These are phyloP conservation scores for Pogostemon cablin DNA, from an alignment of 257 asterid species.

Conservation along the genomic window DNA sequence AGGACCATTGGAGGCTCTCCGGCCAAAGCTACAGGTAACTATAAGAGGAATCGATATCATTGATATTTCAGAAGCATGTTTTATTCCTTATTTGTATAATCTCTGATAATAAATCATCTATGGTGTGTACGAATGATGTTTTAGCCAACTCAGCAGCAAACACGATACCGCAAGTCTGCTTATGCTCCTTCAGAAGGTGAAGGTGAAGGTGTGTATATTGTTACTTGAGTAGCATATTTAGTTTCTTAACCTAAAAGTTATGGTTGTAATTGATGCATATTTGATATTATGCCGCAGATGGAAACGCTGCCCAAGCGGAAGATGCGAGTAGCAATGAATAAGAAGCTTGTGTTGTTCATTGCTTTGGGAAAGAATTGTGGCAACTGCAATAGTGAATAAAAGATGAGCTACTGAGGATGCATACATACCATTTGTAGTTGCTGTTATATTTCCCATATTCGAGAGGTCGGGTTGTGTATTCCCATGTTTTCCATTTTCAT, in stretches of 20 bases:
- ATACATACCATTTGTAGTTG: slow-evolving; percentile 28
- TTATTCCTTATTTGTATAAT: slow-evolving; percentile 7
- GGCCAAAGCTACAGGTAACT: slow-evolving; percentile 95
- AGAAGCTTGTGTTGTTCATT: slow-evolving; percentile 36
- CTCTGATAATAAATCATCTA: slow-evolving; percentile 31
- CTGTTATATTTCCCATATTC: slow-evolving; percentile 30
- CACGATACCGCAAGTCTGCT: slow-evolving; percentile 90
- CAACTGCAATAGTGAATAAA: slow-evolving; percentile 33
- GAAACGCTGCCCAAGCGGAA: slow-evolving; percentile 52
- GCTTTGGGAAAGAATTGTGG: slow-evolving; percentile 33
- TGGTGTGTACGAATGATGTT: slow-evolving; percentile 29
- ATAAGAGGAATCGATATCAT: neutral
- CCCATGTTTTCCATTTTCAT: slow-evolving; percentile 39
- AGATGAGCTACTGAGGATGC: slow-evolving; percentile 15
- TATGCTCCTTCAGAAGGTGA: slow-evolving; percentile 89
- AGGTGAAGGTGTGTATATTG: slow-evolving; percentile 71
- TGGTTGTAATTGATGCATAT: slow-evolving; percentile 7
- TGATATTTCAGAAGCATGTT: slow-evolving; percentile 1
- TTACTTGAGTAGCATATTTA: neutral
- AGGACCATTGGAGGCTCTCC: slow-evolving; percentile 99
- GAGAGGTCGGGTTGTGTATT: slow-evolving; percentile 34
- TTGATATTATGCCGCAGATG: slow-evolving; percentile 48
- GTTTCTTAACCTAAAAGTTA: neutral
- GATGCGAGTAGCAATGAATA: slow-evolving; percentile 62
- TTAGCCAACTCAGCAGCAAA: slow-evolving; percentile 94